Evolutionary conservation across 2,329 filamentous ascomycete genomes (phyloP).

Genomic region (Claviceps spartinae): DNA sequence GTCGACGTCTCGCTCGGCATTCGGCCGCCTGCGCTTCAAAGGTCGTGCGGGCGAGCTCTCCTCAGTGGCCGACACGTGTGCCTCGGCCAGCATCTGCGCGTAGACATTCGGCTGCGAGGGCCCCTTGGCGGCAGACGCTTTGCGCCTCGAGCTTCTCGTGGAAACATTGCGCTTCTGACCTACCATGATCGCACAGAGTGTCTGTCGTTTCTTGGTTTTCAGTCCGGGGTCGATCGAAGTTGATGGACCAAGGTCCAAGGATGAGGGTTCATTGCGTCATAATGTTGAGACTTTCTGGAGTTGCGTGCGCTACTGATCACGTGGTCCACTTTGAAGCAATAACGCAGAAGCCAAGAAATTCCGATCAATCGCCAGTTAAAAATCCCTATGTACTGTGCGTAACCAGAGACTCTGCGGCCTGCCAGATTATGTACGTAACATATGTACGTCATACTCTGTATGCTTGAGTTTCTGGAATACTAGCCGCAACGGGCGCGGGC

Average conservation of each 20-base stretch:
- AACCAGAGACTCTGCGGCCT: too few species aligned
- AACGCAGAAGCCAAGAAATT: too few species aligned
- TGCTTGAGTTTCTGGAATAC: too few species aligned
- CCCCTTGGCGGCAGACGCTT: slow-evolving; percentile 6
- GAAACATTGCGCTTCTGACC: slow-evolving; percentile 16
- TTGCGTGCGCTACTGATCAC: slow-evolving; percentile 9
- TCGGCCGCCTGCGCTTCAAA: slow-evolving; percentile 23
- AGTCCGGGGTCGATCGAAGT: neutral
- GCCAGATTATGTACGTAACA: too few species aligned
- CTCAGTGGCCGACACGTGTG: slow-evolving; percentile 22
- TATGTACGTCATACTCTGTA: too few species aligned
- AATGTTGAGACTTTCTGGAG: neutral
- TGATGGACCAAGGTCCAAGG: too few species aligned
- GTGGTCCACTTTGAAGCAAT: slow-evolving; percentile 1
- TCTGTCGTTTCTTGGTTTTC: neutral
- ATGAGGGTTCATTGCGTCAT: slow-evolving; percentile 8
- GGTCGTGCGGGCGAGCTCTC: slow-evolving; percentile 24
- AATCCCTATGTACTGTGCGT: too few species aligned
- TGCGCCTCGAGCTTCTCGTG: slow-evolving; percentile 11
- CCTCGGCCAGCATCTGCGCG: slow-evolving; percentile 35
- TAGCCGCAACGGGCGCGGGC: too few species aligned
- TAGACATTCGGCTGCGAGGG: slow-evolving; percentile 28
- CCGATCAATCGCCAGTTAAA: too few species aligned
- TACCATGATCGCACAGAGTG: slow-evolving; percentile 15
- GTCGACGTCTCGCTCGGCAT: neutral